Conservation (phyloP, 139 green algal species). For the Chlamydomonas incerta region DNA sequence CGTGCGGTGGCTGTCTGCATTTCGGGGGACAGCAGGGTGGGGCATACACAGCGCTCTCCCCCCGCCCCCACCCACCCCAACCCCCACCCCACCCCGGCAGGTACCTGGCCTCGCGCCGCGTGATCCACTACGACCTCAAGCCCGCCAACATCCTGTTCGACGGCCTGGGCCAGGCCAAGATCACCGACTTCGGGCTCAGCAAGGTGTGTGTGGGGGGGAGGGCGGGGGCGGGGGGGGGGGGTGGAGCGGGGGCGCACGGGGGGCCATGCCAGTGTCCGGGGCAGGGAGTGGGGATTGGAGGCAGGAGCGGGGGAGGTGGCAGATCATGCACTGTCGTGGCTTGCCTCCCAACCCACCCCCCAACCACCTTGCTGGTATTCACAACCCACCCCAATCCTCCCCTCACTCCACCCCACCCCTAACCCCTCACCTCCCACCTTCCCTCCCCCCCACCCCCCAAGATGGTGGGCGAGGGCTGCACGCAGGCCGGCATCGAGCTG, state of each 20-base stretch:
- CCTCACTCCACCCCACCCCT: background rate
- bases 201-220: too few species aligned
- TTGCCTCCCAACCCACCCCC: too few species aligned
- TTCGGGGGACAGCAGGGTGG: too few species aligned
- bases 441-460: too few species aligned
- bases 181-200: slow-evolving; percentile 97
- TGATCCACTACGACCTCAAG: slow-evolving; percentile 98
- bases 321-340: too few species aligned
- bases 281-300: background rate
- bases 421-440: background rate
- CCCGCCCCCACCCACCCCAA: background rate
- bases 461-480: slow-evolving; percentile 84
- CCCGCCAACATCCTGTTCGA: slow-evolving; percentile 98
- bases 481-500: slow-evolving; percentile 88
- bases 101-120: slow-evolving; percentile 67
- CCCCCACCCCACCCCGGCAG: background rate
- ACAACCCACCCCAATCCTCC: too few species aligned
- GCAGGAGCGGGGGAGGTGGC: background rate
- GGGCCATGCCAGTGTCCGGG: background rate
- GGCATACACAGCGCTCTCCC: background rate
- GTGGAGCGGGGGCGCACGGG: too few species aligned
- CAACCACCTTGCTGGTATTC: too few species aligned
- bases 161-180: slow-evolving; percentile 84
- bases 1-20: too few species aligned
- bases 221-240: too few species aligned